Evolutionary conservation across 2,329 filamentous ascomycete genomes (phyloP).

Genomic region (Fusarium nematophilum): DNA sequence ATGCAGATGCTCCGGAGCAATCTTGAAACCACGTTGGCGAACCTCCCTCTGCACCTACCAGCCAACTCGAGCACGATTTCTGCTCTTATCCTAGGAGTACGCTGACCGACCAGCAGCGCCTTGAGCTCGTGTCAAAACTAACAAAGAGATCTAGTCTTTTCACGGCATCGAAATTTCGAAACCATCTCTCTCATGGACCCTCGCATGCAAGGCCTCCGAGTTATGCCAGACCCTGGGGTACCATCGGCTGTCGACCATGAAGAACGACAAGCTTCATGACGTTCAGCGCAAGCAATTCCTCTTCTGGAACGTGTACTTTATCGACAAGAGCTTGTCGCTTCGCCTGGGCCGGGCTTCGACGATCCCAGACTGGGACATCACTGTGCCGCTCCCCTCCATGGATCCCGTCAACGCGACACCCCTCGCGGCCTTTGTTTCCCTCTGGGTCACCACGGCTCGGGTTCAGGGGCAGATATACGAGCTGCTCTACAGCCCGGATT

Average conservation of each 20-base stretch:
- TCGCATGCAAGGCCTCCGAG: conserved; percentile 48
- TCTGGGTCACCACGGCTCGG: conserved; percentile 64
- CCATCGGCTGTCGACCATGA: conserved; percentile 43
- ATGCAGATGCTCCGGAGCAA: conserved; percentile 43
- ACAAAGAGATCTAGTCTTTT: conserved; percentile 40
- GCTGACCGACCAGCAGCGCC: background rate
- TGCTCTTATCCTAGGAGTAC: conserved; percentile 41
- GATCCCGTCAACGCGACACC: conserved; percentile 44
- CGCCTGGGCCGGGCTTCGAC: conserved; percentile 64
- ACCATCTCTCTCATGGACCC: conserved; percentile 46
- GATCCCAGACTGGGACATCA: conserved; percentile 69
- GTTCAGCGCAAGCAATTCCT: conserved; percentile 48
- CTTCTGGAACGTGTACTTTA: conserved; percentile 69
- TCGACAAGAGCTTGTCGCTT: conserved; percentile 67
- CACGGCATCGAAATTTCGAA: conserved; percentile 49
- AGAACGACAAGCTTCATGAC: conserved; percentile 32
- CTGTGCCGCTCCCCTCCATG: conserved; percentile 49
- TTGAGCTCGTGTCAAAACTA: background rate
- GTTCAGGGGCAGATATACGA: conserved; percentile 68
- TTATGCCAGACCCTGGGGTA: conserved; percentile 48
- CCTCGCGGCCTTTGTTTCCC: conserved; percentile 51
- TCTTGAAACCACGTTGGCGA: conserved; percentile 47
- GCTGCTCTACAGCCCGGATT: conserved; percentile 60
- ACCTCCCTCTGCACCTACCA: conserved; percentile 48
- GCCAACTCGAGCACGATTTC: conserved; percentile 44